Conservation (phyloP, 2,329 filamentous ascomycete species). For the Metarhizium rileyi region DNA sequence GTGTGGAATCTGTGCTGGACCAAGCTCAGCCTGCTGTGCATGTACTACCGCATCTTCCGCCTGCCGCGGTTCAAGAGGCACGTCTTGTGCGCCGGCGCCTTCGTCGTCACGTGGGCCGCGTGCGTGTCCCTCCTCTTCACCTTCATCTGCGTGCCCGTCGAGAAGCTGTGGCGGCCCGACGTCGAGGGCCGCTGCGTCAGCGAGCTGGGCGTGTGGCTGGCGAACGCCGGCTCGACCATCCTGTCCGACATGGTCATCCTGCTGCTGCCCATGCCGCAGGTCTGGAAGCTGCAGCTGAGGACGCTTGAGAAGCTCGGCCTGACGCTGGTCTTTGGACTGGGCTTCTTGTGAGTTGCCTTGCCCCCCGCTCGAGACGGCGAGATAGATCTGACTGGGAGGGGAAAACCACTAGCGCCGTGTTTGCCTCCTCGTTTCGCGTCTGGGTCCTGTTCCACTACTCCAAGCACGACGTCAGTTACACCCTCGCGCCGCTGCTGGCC, state of each 20-base stretch:
- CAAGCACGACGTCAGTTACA: constrained; percentile 31
- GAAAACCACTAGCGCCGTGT: constrained; percentile 30
- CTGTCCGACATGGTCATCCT: constrained; percentile 34
- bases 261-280: constrained; percentile 29
- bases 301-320: constrained; percentile 31
- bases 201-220: constrained; percentile 37
- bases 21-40: constrained; percentile 36
- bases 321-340: constrained; percentile 33
- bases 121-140: constrained; percentile 37
- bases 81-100: constrained; percentile 27
- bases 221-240: constrained; percentile 35
- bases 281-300: constrained; percentile 34
- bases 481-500: constrained; percentile 24
- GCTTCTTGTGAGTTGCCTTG: constrained; percentile 28
- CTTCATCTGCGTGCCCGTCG: constrained; percentile 39
- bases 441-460: constrained; percentile 35
- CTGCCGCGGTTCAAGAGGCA: constrained; percentile 29
- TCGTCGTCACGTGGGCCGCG: constrained; percentile 35
- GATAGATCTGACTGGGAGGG: not conserved
- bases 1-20: constrained; percentile 35
- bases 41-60: constrained; percentile 42
- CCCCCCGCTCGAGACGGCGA: not conserved
- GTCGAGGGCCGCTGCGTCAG: constrained; percentile 36
- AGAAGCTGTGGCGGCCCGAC: constrained; percentile 34
- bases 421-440: constrained; percentile 38